Conservation (phyloP, 2,329 filamentous ascomycete genomes). For the Onygena corvina region DNA sequence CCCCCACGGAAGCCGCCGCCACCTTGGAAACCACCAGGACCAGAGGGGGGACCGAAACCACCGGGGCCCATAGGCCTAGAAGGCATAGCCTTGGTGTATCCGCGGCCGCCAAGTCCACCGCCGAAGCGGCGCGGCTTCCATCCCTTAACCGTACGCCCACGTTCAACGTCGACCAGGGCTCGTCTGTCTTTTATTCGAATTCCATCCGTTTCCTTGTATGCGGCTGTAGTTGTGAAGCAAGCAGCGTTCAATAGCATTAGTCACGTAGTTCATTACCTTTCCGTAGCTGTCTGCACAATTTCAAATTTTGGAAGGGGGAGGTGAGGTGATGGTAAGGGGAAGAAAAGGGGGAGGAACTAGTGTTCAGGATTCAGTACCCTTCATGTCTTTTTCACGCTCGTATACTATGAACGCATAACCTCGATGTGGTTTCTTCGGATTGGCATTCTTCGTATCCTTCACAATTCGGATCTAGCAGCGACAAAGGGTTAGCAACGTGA, state of each 20-base stretch:
- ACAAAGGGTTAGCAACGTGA: conserved; percentile 14
- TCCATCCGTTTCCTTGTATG: conserved; percentile 76
- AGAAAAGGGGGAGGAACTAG: conserved; percentile 23
- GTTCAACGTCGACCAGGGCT: conserved; percentile 90
- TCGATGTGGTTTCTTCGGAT: conserved; percentile 68
- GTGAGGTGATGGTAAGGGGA: conserved; percentile 18
- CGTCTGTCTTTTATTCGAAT: conserved; percentile 85
- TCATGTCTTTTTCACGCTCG: conserved; percentile 96
- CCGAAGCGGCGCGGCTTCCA: conserved; percentile 89
- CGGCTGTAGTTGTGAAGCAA: conserved; percentile 53
- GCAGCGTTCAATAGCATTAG: conserved; percentile 25
- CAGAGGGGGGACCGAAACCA: conserved; percentile 43
- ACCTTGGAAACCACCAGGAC: conserved; percentile 44
- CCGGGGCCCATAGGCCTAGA: conserved; percentile 57
- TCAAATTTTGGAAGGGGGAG: conserved; percentile 15
- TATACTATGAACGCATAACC: conserved; percentile 97
- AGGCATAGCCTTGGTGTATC: conserved; percentile 73
- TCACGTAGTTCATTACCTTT: conserved; percentile 22
- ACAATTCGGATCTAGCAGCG: conserved; percentile 70
- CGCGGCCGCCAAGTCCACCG: conserved; percentile 80
- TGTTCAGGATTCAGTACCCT: conserved; percentile 55
- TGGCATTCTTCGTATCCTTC: conserved; percentile 62
- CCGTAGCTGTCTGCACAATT: conserved; percentile 6
- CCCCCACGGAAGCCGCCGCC: conserved; percentile 42
- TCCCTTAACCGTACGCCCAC: conserved; percentile 81